These are phyloP conservation scores for Blepharisma japonicum DNA, from an alignment of 73 alveolate genomes.

Conservation along the genomic window DNA sequence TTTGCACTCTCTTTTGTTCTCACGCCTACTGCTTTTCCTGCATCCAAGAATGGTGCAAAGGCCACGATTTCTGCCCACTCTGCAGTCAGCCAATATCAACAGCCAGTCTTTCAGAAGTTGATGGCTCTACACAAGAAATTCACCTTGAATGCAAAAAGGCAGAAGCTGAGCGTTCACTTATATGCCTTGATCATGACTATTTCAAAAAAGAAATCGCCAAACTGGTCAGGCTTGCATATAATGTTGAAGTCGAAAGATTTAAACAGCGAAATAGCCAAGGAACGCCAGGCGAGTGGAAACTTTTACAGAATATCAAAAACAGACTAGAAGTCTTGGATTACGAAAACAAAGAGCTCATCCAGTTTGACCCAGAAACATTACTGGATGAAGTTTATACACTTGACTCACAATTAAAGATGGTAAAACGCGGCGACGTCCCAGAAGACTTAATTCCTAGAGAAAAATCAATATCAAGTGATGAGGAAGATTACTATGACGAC, in stretches of 20 bases:
- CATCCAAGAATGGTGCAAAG: conserved; percentile 29
- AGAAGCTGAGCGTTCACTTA: background rate
- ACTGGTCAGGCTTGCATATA: background rate
- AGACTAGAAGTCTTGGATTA: background rate
- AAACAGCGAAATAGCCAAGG: conserved; percentile 25
- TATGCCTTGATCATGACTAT: conserved; percentile 6
- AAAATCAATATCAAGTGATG: no score
- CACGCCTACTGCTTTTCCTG: conserved; percentile 19
- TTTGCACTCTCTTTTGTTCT: background rate
- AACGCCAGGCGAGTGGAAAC: conserved; percentile 20
- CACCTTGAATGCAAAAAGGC: background rate
- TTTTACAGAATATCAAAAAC: background rate
- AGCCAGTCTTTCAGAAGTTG: background rate
- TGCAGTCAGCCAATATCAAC: background rate
- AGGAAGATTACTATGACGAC: no score
- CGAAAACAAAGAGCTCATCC: background rate
- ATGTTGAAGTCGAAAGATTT: conserved; percentile 8
- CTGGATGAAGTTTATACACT: conserved; percentile 19
- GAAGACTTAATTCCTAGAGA: no score
- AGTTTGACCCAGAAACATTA: conserved; percentile 13
- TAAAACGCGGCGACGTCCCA: no score
- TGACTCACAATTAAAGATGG: no score
- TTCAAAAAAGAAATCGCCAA: conserved; percentile 25
- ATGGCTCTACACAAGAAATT: background rate
- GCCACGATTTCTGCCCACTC: conserved; percentile 14